phyloP scores from a whole-genome alignment of 306 rosid genomes.

The Glycyrrhiza uralensis region DNA sequence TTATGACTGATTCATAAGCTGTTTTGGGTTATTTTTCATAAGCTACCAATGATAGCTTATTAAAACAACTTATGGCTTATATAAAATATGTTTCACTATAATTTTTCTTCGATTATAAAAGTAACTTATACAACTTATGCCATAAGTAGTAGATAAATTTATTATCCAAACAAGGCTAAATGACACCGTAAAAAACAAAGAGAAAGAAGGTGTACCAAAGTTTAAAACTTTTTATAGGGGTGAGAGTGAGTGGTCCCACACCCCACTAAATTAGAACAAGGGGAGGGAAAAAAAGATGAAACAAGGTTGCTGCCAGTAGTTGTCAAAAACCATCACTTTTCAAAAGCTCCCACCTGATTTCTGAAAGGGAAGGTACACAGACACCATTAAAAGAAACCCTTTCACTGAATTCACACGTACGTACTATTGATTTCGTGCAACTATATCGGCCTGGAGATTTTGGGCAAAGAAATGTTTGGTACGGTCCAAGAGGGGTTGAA shows the following conservation, averaged over 20 bases:
- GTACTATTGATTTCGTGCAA: conserved; percentile 11
- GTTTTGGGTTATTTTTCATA: too few relatives aligned
- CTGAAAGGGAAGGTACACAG: conserved; percentile 24
- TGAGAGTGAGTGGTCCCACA: conserved; percentile 40
- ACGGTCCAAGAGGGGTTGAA: conserved; percentile 20
- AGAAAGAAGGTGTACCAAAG: not conserved
- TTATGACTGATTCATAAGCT: too few relatives aligned
- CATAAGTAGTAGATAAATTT: too few relatives aligned
- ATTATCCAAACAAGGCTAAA: too few relatives aligned
- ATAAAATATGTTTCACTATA: too few relatives aligned
- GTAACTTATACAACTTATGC: too few relatives aligned
- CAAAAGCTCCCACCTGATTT: conserved; percentile 8
- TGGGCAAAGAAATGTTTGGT: conserved; percentile 18
- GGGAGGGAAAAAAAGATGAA: not conserved
- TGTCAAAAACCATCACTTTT: conserved; percentile 22
- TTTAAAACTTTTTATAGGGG: conserved; percentile 6
- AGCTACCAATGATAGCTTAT: too few relatives aligned
- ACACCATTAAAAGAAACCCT: conserved; percentile 5
- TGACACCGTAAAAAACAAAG: not conserved
- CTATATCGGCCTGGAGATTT: conserved; percentile 7
- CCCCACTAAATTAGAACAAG: conserved; percentile 17
- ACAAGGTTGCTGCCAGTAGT: not conserved
- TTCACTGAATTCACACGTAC: not conserved
- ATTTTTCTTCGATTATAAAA: too few relatives aligned
- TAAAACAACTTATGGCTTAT: too few relatives aligned